Evolutionary conservation across 2,329 filamentous ascomycete genomes (phyloP).

Genomic region (Botrytis sinoallii): DNA sequence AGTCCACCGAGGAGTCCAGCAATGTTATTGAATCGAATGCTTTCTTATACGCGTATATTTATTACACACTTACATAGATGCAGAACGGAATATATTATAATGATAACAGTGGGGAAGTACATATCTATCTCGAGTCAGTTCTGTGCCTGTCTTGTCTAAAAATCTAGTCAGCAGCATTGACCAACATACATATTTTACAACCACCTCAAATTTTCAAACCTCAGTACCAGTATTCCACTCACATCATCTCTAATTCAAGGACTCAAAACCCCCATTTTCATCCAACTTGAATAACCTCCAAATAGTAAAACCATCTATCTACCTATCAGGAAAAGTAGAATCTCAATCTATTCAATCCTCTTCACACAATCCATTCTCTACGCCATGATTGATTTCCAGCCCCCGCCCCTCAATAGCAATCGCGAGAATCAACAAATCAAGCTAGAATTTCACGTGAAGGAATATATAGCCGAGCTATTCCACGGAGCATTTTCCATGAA

Average conservation of each 20-base stretch:
- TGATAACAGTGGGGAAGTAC: neutral
- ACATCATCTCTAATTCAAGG: neutral
- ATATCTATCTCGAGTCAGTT: neutral
- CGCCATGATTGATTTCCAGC: neutral
- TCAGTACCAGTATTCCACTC: neutral
- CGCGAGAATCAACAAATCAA: neutral
- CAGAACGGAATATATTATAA: neutral
- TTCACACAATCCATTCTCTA: neutral
- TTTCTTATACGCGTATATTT: neutral
- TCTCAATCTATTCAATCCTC: neutral
- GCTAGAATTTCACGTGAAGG: constrained; percentile 22
- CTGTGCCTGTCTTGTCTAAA: too few relatives aligned
- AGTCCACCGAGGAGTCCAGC: neutral
- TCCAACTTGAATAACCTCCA: neutral
- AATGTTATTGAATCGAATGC: neutral
- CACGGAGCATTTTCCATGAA: constrained; percentile 24
- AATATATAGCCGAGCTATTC: constrained; percentile 25
- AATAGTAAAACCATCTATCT: neutral
- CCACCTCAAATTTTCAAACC: neutral
- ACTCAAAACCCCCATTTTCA: neutral
- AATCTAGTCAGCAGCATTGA: neutral
- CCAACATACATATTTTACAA: neutral
- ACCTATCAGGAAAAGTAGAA: neutral
- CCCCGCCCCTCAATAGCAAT: too few relatives aligned
- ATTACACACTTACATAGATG: neutral